Base-by-base conservation (phyloP, 768 basidiomycete genomes). In the Leccinum disarticulatum region DNA sequence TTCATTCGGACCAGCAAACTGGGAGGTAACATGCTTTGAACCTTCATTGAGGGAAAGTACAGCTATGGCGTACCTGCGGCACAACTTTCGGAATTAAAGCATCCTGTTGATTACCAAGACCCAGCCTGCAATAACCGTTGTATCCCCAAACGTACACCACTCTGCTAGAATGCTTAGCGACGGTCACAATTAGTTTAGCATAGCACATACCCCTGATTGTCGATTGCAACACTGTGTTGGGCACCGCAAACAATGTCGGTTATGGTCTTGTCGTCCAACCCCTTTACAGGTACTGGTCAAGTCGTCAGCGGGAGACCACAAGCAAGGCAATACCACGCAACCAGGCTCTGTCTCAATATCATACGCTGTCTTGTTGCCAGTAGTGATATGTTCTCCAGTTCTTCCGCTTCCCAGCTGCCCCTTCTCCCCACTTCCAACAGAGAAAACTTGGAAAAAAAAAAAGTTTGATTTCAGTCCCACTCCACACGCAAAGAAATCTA, bases 361-460 rank as follows among this genome's bases (percentile, higher is more conserved):
- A 67, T 83, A 96, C 11, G 83, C 86, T 0, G 87, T 85, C 74
- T 93, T 93, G 66, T 92, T 92, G 19, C 90, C 91, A 1, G 90
- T 88, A 9, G 87, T 83, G 59, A 96, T 91, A 36, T 92, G 84
- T 73, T 96, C 94, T n/a, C 95, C 93, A 0, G 93, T 95, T 63
- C 85, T 85, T 17, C 95, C 96, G 70, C 93, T 95, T 0, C 94
- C 96, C 0, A 98, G 79, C 64, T 97, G 95, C 1, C 96, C 96
- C 59, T 92, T 87, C 74, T 97, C 95, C 22, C 87, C 92, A 54
- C 91, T 95, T 35, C 96, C 96, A 63, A 94, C 89, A 1, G 93
- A 82, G 67, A 89, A 98, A 3, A 96, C 93, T 90, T 61, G 65
- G 13, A n/a, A 15, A 17, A 17, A n/a, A 53, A 25, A 53, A 25